Evolutionary conservation across 495 filamentous ascomycete genomes (phyloP), one percentile per base, ranked within the genome.

Genomic region (Entonaema liquescens): DNA sequence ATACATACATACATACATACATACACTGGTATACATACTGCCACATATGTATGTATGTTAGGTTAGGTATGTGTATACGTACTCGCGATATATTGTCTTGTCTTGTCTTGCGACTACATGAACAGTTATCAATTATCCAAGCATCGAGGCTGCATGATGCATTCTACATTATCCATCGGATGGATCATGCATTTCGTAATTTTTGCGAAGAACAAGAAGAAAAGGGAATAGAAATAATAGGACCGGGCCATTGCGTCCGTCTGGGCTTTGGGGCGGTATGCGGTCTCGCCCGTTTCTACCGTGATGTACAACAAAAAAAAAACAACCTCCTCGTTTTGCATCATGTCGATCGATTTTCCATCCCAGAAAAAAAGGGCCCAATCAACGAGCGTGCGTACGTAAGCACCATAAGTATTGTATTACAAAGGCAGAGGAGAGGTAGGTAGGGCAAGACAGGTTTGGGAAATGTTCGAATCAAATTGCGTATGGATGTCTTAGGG

Each of bases 391-490:
- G 55, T 55, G 19, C 49, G 29, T 71, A 71, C 68, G 57, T 66
- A 70, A 65, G 38, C 62, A 35, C 21, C 42, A 21, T 47, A 21
- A 23, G 17, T 17, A n/a, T n/a, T 50, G 47, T 15, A 42, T 12
- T 2, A 42, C 17, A 42, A 12, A 19, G 38, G 12, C 5, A 3
- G 38, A n/a, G 12, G 17, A 15, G n/a, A 26, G 3, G 4, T 15
- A 52, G 49, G 59, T 53, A 71, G 42, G 68, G 28, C 62, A 54
- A 71, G 62, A 70, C 56, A 70, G 42, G 47, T 29, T 55, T 50
- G 38, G 44, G 23, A 59, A 67, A 50, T n/a, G 19, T 33, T 33
- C 38, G 57, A 31, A 44, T 58, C 9, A 55, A 21, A 53, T 62
- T 67, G 47, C 58, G 50, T 62, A 47, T 49, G 11, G 4, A 38